Conservation (phyloP, 176 grass and related monocot genomes). For the Metroxylon sagu region DNA sequence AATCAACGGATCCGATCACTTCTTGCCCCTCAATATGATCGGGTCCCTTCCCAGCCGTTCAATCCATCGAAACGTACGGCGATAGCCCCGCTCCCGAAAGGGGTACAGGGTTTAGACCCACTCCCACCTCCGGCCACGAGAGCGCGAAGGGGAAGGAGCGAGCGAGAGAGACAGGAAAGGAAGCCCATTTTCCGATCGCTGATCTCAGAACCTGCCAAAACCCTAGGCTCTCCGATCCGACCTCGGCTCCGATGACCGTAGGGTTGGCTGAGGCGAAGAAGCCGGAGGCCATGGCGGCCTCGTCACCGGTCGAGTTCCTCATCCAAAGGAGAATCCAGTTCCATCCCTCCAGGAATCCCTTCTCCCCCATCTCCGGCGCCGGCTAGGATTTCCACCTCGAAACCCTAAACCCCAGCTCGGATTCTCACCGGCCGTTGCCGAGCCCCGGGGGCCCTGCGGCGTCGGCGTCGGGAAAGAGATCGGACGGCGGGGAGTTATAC, state of each 20-base stretch:
- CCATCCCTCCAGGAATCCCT: constrained; percentile 44
- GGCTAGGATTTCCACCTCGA: constrained; percentile 56
- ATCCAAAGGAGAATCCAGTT: constrained; percentile 75
- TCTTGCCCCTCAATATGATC: too few relatives aligned
- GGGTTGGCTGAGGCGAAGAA: constrained; percentile 14
- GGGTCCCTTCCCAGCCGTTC: too few relatives aligned
- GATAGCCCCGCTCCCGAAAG: too few relatives aligned
- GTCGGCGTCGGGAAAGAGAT: constrained; percentile 11
- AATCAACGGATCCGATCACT: too few relatives aligned
- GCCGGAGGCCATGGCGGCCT: constrained; percentile 10
- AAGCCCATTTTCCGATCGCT: too few relatives aligned
- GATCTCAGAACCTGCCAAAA: neutral
- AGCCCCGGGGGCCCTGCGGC: neutral
- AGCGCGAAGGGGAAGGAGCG: neutral
- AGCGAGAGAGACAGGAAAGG: neutral
- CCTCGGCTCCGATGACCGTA: constrained; percentile 3
- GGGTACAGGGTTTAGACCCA: constrained; percentile 52
- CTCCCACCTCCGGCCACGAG: constrained; percentile 17
- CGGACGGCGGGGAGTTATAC: constrained; percentile 35
- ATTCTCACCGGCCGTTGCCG: neutral
- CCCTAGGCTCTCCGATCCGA: neutral
- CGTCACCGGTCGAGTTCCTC: constrained; percentile 30
- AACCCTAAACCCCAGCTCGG: constrained; percentile 56
- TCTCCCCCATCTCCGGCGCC: constrained; percentile 6
- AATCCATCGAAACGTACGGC: too few relatives aligned